Evolutionary conservation across 768 basidiomycete genomes (phyloP).

Genomic region (Psilocybe azurescens): DNA sequence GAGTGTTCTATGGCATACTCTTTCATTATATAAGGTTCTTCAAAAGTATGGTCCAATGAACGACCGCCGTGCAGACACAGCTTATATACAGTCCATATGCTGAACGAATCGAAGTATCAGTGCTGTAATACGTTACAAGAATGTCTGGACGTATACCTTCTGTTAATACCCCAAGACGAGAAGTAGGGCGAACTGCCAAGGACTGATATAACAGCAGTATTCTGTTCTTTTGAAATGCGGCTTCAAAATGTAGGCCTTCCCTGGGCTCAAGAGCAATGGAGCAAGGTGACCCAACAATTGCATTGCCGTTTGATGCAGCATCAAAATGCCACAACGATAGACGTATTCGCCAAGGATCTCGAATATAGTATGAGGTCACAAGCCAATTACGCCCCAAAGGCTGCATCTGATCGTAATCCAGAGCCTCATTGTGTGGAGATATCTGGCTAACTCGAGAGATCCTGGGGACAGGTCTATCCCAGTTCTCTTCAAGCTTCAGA

Average conservation of each 20-base stretch:
- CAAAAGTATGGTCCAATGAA: background rate
- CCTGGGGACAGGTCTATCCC: constrained; percentile 42
- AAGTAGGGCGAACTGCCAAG: background rate
- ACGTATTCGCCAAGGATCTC: too few species aligned
- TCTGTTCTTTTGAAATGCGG: background rate
- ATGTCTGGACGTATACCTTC: background rate
- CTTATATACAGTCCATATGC: background rate
- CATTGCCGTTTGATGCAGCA: too few species aligned
- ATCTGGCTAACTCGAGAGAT: constrained; percentile 44
- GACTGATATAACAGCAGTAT: background rate
- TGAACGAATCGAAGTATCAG: background rate
- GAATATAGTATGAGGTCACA: background rate
- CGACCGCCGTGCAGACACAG: background rate
- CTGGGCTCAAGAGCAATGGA: background rate
- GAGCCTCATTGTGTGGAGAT: background rate
- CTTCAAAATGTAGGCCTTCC: background rate
- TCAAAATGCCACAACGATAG: too few species aligned
- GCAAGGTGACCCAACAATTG: too few species aligned
- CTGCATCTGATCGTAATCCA: background rate
- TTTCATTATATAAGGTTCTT: background rate
- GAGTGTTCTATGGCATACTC: background rate
- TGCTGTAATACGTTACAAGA: too few species aligned
- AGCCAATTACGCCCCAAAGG: background rate
- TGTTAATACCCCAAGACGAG: background rate
- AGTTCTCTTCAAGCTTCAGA: constrained; percentile 56